Base-by-base conservation (phyloP, 495 filamentous ascomycete species). In the Talaromyces ruber region DNA sequence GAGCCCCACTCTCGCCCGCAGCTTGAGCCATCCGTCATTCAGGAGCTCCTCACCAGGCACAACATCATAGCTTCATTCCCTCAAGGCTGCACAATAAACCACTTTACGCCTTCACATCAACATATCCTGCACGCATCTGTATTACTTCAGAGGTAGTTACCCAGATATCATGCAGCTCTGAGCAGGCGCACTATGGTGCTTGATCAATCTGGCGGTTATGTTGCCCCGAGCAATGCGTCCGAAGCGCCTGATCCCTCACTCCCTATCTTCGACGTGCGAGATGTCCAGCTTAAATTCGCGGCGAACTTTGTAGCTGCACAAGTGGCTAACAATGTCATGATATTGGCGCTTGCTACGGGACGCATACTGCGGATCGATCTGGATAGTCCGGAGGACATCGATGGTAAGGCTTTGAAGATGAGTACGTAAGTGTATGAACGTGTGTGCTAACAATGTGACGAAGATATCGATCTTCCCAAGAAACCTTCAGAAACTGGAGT, bases 401-500 rank as follows among this genome's bases (percentile, higher is more conserved):
- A 98, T 75, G 93, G 92, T 97, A 68, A 62, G 73, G 65, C 34
- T 28, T n/a, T 7, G 52, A 26, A 25, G 60, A 53, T 29, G 6
- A 0, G 47, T 16, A 14, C 29, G 12, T 45, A 14, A 9, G 14
- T 37, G 50, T 29, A 47, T 59, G 45, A 11, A 26, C 29, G 6
- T 26, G 9, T n/a, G 6, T 25, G 34, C 34, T 43, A 53, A 58
- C 21, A 47, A 47, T 18, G 14, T n/a, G 16, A 14, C 16, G 43
- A 21, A 96, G 93, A 98, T 75, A 97, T 98, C 70, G 95, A 98
- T 71, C 87, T 98, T 29, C 95, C 95, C 28, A 96, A 94, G 76
- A 95, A 93, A 68, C 83, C 89, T 28, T 86, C 91, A 25, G 94
- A 98, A 71, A 82, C 91, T 52, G 94, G 94, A 63, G 79, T 95